Evolutionary conservation across 495 filamentous ascomycete species (phyloP), one percentile per base, ranked within the genome.

Genomic region (Aspergillus incahuasiensis): DNA sequence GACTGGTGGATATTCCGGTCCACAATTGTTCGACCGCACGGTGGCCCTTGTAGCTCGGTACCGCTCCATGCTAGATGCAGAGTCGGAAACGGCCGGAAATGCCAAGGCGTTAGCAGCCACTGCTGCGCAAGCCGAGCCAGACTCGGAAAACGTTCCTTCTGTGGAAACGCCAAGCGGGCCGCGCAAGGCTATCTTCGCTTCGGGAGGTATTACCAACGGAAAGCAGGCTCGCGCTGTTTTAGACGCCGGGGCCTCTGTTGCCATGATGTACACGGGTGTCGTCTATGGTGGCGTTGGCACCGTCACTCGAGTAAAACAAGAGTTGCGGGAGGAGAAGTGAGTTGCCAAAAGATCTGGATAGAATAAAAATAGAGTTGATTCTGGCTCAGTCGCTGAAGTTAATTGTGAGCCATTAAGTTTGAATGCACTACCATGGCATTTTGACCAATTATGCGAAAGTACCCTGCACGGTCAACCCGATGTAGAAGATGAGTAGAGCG

Each of bases 1-100:
- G 74, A 81, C 84, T 8, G 94, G 94, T 1, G 94, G 94, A 0
- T 92, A 90, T 63, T 96, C 91, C 0, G 94, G 94, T 12, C 94
- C 92, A 2, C 86, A 87, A 67, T 79, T 95, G 68, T 94, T 96
- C 59, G 82, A 86, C 35, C 78, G 82, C 54, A 96, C 89, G 2
- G 68, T 91, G 38, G 74, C 76, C 7, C 74, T 97, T 25, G 90
- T 97, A 0, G 84, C 82, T 48, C 77, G 84, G 52, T 97, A 97
- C 69, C 80, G 91, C 30, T 79, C 79, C 42, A 74, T 86, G 63
- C 75, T 97, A 5, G 90, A 96, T 60, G 59, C 75, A 47, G 59
- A 64, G 11, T 48, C 66, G 39, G 39, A 66, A 34, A 45, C 57
- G 21, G 46, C 54, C 22, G 51, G 59, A 18, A 44, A 43, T 5